Percentiles rank a stretch among this genome's conserved stretches.
Evolutionary conservation across 495 filamentous ascomycete genomes (phyloP).

Genomic region (Podospora pseudocomata): DNA sequence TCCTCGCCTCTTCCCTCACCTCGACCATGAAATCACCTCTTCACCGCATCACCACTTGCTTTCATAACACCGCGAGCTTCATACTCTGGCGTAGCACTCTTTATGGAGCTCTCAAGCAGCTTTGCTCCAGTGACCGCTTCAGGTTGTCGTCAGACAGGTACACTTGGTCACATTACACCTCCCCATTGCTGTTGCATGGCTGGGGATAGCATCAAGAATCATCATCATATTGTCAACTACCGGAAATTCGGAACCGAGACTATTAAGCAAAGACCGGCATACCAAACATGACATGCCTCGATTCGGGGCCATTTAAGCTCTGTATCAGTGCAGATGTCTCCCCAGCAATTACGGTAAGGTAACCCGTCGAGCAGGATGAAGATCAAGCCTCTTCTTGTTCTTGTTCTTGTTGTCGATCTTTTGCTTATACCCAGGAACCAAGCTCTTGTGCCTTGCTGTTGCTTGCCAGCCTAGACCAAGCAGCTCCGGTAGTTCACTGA

Average conservation of each 20-base stretch:
- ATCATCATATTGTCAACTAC: conserved; percentile 8
- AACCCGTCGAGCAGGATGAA: background rate
- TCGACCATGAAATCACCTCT: background rate
- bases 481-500: conserved; percentile 6
- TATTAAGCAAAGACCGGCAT: conserved; percentile 2
- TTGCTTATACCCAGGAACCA: background rate
- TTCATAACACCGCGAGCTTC: background rate
- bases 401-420: background rate
- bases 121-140: background rate
- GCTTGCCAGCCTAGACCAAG: background rate
- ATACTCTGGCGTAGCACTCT: background rate
- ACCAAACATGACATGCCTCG: background rate
- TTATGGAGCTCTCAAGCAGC: background rate
- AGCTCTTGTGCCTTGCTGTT: background rate
- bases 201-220: background rate
- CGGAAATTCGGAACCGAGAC: conserved; percentile 18
- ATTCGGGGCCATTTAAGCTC: background rate
- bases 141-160: background rate
- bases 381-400: background rate
- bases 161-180: background rate
- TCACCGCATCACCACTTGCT: background rate
- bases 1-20: background rate
- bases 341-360: background rate
- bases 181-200: background rate
- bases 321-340: background rate